Evolutionary conservation across 345 rosid genomes (phyloP), one percentile per base, ranked within the genome.

Genomic region (Linum trigynum): DNA sequence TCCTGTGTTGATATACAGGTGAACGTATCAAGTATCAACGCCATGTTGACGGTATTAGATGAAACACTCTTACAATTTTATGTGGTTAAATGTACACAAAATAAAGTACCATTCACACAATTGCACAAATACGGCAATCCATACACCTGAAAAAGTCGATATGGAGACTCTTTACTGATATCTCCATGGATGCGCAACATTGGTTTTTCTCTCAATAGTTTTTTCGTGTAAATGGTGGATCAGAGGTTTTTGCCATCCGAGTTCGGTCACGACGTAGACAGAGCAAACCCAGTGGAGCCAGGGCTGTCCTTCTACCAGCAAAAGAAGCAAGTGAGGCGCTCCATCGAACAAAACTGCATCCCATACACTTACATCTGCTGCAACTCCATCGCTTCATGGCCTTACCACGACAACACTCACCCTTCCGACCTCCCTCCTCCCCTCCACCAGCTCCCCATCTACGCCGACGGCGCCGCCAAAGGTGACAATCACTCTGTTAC

Each of bases 381-480:
- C 81, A 85, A 87, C 39, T 87, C 95, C 32, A 71, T 87, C 50
- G 95, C 90, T 42, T 83, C 95, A 3, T 87, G 95, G 95, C 95
- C 95, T 5, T 87, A 87, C 75, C 69, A 63, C 48, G 74, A 85
- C 66, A 87, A 87, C 62, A 77, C 65, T 3, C 95, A 87, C 65
- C 94, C 94, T 4, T 70, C 90, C 0, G 79, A 83, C 67, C 80
- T 75, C 45, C 71, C 79, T 17, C 95, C 95, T 6, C 95, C 95
- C 5, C 64, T 83, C 76, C 90, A 85, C 48, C 80, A 71, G 45
- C 82, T 82, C 53, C 76, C 78, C 64, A 85, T 87, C 76, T 87
- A 87, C 66, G 94, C 88, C 2, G 85, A 87, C 45, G 94, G 94
- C 39, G 71, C 55, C 62, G 82, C 77, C 65, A 87, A 85, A 83